A percentile compares a stretch with the other conserved stretches of the same genome.
These are phyloP conservation scores for Lanmaoa pseudosensibilis DNA, from an alignment of 768 basidiomycete species.

Conservation along the genomic window DNA sequence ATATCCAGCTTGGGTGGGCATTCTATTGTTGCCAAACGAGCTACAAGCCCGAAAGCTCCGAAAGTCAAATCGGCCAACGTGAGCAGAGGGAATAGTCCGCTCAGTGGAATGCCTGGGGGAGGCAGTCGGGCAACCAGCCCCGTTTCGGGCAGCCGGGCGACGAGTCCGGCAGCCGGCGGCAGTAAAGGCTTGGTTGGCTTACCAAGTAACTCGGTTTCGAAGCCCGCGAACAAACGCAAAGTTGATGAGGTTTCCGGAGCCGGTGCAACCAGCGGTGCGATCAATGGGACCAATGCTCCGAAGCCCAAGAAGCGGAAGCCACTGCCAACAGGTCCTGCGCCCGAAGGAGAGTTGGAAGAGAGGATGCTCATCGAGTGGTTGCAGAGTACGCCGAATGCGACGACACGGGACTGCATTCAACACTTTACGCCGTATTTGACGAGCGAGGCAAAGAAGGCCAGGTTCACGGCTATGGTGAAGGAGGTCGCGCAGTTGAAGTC, in stretches of 20 bases:
- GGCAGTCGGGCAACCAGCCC: constrained; percentile 58
- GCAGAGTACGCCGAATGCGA: constrained; percentile 63
- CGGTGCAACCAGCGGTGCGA: constrained; percentile 5
- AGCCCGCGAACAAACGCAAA: constrained; percentile 60
- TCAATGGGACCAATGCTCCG: constrained; percentile 30
- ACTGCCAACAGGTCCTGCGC: constrained; percentile 36
- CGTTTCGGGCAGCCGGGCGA: constrained; percentile 37
- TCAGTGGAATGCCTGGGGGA: constrained; percentile 35
- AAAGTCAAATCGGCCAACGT: constrained; percentile 50
- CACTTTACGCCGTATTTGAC: constrained; percentile 76
- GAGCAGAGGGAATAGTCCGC: constrained; percentile 62
- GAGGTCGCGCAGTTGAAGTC: constrained; percentile 74
- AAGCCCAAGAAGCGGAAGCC: constrained; percentile 60
- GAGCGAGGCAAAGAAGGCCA: constrained; percentile 64
- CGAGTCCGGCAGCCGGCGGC: constrained; percentile 30
- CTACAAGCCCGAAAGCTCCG: constrained; percentile 75
- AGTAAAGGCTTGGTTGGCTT: constrained; percentile 25
- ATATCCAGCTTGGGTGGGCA: constrained; percentile 67
- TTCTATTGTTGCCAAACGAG: constrained; percentile 78
- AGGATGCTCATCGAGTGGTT: constrained; percentile 75
- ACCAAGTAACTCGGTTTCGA: constrained; percentile 36
- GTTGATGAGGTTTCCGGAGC: constrained; percentile 40
- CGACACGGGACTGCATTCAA: constrained; percentile 77
- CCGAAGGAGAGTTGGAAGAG: constrained; percentile 60
- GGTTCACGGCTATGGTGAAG: constrained; percentile 78